phyloP scores from a whole-genome alignment of 176 grass and related monocot species.

The Leersia perrieri region DNA sequence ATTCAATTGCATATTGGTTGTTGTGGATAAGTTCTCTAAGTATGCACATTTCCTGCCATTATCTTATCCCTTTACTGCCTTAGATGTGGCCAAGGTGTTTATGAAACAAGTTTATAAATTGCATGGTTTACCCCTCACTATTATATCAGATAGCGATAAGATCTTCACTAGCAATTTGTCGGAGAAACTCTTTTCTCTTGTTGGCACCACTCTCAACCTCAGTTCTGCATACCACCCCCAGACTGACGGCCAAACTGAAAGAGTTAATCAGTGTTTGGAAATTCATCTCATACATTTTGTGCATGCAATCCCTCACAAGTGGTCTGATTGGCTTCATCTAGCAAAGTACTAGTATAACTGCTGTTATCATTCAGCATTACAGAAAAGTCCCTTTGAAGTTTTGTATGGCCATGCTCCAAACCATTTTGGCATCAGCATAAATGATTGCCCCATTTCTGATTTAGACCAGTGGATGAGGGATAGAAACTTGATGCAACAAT shows the following conservation, averaged over 20 bases:
- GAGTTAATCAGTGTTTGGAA: background rate
- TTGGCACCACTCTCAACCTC: accelerated
- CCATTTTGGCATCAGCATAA: background rate
- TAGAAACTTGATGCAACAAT: too few species aligned
- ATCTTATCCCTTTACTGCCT: background rate
- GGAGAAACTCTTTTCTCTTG: accelerated
- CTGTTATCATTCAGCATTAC: background rate
- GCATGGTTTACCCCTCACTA: background rate
- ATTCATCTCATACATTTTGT: background rate
- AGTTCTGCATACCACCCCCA: background rate
- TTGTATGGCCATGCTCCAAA: background rate
- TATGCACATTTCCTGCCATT: background rate
- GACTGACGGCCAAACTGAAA: background rate
- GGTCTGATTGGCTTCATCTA: background rate
- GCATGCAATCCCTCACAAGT: background rate
- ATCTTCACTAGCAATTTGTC: background rate
- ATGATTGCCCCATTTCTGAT: too few species aligned
- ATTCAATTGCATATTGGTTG: background rate
- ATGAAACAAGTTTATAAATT: background rate
- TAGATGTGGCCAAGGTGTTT: background rate
- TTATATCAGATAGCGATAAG: background rate
- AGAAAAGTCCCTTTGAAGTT: background rate
- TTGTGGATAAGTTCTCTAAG: background rate
- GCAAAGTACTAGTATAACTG: background rate
- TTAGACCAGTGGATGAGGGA: too few species aligned